Percentiles rank a stretch among this genome's conserved stretches.
phyloP scores from a whole-genome alignment of 176 grass and related monocot genomes.

The Dendrocalamus sinicus region DNA sequence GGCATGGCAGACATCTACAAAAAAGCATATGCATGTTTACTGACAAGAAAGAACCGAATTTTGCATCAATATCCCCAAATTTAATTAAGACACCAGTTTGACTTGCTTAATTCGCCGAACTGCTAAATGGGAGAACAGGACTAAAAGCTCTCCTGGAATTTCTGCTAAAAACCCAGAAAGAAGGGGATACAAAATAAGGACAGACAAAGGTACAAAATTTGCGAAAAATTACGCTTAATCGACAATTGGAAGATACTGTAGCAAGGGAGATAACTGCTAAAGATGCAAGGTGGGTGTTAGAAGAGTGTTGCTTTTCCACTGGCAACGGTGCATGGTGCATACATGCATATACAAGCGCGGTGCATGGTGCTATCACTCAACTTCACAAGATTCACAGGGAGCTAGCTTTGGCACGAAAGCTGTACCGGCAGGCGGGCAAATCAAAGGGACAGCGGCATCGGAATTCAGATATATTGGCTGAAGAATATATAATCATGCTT shows the following conservation, averaged over 20 bases:
- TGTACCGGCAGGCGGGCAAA: slow-evolving; percentile 23
- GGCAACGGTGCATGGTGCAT: too few species aligned
- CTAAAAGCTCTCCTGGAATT: too few species aligned
- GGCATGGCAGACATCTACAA: neutral
- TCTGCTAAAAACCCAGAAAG: neutral
- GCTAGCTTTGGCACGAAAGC: slow-evolving; percentile 36
- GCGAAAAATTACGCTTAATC: too few species aligned
- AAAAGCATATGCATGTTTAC: neutral
- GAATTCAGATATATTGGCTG: neutral
- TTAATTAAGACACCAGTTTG: too few species aligned
- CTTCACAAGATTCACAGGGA: slow-evolving; percentile 19
- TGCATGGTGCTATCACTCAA: neutral
- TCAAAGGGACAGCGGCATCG: slow-evolving; percentile 28
- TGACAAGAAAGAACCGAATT: neutral
- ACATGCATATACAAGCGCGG: too few species aligned
- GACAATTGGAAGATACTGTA: neutral
- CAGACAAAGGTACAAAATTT: neutral
- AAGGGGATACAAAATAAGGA: too few species aligned
- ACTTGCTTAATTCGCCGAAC: too few species aligned
- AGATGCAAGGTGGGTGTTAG: neutral
- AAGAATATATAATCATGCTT: slow-evolving; percentile 36
- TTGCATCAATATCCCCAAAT: neutral
- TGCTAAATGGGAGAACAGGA: too few species aligned
- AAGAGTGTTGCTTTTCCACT: slow-evolving; percentile 17
- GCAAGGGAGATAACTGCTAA: neutral